Evolutionary conservation across 1,284 basidiomycete species (phyloP).

Genomic region (Prillingera fragicola): DNA sequence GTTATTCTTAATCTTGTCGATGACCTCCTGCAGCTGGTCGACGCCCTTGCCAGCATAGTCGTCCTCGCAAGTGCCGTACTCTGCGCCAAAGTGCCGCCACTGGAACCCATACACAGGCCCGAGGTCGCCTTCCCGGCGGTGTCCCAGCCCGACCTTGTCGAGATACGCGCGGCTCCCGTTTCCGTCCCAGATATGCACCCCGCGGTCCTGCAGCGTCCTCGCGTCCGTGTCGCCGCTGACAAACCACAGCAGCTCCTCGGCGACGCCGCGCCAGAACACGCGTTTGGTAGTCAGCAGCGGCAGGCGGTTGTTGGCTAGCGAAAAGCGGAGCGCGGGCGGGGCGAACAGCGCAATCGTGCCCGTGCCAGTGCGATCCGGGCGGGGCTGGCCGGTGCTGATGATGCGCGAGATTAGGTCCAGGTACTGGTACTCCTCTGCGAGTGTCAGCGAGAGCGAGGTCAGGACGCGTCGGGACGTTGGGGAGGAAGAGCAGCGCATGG

Average conservation of each 20-base stretch:
- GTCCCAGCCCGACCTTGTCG: conserved; percentile 71
- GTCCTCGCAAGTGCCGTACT: conserved; percentile 73
- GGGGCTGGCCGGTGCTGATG: conserved; percentile 64
- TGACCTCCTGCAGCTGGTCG: conserved; percentile 84
- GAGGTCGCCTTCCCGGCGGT: conserved; percentile 85
- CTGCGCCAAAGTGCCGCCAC: conserved; percentile 95
- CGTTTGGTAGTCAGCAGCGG: conserved; percentile 94
- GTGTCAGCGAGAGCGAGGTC: conserved; percentile 5
- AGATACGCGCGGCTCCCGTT: conserved; percentile 87
- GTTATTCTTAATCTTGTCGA: conserved; percentile 84
- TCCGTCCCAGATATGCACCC: conserved; percentile 96
- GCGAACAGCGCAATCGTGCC: conserved; percentile 87
- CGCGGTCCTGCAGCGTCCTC: conserved; percentile 68
- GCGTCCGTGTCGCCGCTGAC: conserved; percentile 80
- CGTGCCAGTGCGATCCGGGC: conserved; percentile 86
- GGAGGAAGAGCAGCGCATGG: neutral
- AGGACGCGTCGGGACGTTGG: neutral
- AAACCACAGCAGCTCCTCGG: conserved; percentile 97
- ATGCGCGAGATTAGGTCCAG: conserved; percentile 71
- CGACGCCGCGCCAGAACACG: conserved; percentile 83
- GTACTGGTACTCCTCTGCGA: conserved; percentile 79
- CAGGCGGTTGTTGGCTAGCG: conserved; percentile 64
- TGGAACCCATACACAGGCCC: conserved; percentile 98
- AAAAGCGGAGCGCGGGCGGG: conserved; percentile 80
- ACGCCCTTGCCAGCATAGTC: conserved; percentile 86